Percentiles rank a stretch among this genome's conserved stretches.
Evolutionary conservation across 2,329 filamentous ascomycete species (phyloP).

Genomic region (Penicillium brasilianum): DNA sequence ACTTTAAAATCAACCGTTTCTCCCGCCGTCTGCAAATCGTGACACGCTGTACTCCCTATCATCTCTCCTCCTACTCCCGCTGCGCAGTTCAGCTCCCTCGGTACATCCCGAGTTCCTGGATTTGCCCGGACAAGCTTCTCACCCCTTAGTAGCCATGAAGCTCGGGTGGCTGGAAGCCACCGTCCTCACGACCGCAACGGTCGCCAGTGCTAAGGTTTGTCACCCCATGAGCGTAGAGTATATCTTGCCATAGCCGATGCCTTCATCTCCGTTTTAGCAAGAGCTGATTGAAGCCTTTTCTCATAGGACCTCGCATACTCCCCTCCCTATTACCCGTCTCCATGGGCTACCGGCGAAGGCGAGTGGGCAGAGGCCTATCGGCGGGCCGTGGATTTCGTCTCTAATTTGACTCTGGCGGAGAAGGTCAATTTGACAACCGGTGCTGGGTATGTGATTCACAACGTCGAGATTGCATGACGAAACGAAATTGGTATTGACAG

Average conservation of each 20-base stretch:
- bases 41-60: neutral
- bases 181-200: constrained; percentile 38
- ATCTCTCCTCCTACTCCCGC: neutral
- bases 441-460: constrained; percentile 65
- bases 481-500: neutral
- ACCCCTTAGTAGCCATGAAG: constrained; percentile 38
- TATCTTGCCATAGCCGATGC: neutral
- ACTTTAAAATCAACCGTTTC: constrained; percentile 6
- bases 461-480: neutral
- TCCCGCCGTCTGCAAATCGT: constrained; percentile 2
- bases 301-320: constrained; percentile 49
- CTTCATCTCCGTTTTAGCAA: neutral
- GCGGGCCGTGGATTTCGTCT: constrained; percentile 79
- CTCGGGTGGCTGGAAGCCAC: constrained; percentile 42
- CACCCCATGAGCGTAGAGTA: neutral
- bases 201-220: constrained; percentile 41
- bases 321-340: constrained; percentile 79
- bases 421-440: constrained; percentile 97
- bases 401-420: constrained; percentile 79
- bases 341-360: constrained; percentile 79
- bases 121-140: constrained; percentile 1
- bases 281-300: constrained; percentile 11
- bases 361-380: constrained; percentile 77
- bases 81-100: constrained; percentile 8
- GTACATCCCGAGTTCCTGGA: constrained; percentile 4